Evolutionary conservation across 495 filamentous ascomycete species (phyloP).

Genomic region (Talaromyces liani): DNA sequence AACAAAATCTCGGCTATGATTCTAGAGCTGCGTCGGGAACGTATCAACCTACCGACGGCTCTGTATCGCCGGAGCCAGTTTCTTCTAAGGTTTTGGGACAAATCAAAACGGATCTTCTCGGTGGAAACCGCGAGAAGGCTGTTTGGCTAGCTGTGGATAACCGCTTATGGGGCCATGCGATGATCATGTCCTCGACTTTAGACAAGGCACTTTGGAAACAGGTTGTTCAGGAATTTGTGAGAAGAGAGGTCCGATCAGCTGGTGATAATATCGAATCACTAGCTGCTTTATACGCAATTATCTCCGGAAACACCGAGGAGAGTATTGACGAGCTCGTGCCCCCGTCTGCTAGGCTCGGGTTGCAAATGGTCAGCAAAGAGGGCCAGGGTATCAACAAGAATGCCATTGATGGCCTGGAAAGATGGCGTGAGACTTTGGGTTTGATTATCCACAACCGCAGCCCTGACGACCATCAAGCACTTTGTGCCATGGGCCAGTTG

Average conservation of each 20-base stretch:
- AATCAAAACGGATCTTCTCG: conserved; percentile 63
- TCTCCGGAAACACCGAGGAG: conserved; percentile 90
- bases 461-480: conserved; percentile 63
- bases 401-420: conserved; percentile 75
- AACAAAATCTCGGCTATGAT: conserved; percentile 15
- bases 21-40: conserved; percentile 19
- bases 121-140: conserved; percentile 82
- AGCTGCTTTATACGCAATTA: conserved; percentile 83
- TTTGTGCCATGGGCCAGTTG: conserved; percentile 74
- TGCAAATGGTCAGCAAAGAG: conserved; percentile 76
- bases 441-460: conserved; percentile 84
- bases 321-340: conserved; percentile 97
- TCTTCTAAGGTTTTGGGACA: conserved; percentile 59
- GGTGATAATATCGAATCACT: conserved; percentile 74
- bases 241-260: conserved; percentile 77
- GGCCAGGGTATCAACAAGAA: conserved; percentile 57
- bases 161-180: conserved; percentile 90
- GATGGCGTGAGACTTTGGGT: conserved; percentile 86
- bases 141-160: conserved; percentile 93
- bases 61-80: conserved; percentile 49
- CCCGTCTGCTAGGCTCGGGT: conserved; percentile 80
- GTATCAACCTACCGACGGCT: conserved; percentile 19
- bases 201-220: conserved; percentile 72
- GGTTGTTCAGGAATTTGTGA: conserved; percentile 88
- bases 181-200: conserved; percentile 79